phyloP scores from a whole-genome alignment of 129 eudicot genomes.

The Artemisia argyi region DNA sequence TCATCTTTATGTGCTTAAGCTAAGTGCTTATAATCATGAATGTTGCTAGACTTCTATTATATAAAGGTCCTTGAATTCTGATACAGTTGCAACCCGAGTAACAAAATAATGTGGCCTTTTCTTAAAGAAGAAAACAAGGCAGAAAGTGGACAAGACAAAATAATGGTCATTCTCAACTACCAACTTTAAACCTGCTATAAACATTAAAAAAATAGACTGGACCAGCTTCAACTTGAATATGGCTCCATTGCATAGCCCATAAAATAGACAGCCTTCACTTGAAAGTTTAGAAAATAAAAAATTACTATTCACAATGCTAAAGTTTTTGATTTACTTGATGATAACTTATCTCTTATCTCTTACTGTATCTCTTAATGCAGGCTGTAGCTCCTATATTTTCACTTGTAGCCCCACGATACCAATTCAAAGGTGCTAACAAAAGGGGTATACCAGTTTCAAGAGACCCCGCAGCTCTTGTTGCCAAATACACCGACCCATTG shows the following conservation, averaged over 20 bases:
- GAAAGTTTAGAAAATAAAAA: neutral
- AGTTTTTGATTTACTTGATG: neutral
- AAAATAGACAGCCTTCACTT: neutral
- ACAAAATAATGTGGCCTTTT: neutral
- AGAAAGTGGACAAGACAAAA: neutral
- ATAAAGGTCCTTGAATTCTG: neutral
- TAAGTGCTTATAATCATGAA: neutral
- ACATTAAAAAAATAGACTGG: neutral
- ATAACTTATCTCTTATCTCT: neutral
- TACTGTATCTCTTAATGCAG: slow-evolving; percentile 39
- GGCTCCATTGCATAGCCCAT: neutral
- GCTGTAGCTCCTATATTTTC: slow-evolving; percentile 95
- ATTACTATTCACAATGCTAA: neutral
- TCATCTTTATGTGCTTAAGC: neutral
- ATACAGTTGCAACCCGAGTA: neutral
- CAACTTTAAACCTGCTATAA: neutral
- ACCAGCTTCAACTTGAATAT: neutral
- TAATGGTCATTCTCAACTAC: neutral
- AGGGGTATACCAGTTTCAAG: slow-evolving; percentile 91
- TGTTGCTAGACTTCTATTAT: neutral
- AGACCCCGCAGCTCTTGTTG: slow-evolving; percentile 89
- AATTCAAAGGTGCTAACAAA: slow-evolving; percentile 96
- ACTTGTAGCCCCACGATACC: slow-evolving; percentile 89
- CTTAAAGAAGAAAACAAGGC: neutral
- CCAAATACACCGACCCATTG: slow-evolving; percentile 92